A percentile compares a stretch with the other conserved stretches of the same genome.
Evolutionary conservation across 2,329 filamentous ascomycete species (phyloP).

Genomic region (Nemania bipapillata): DNA sequence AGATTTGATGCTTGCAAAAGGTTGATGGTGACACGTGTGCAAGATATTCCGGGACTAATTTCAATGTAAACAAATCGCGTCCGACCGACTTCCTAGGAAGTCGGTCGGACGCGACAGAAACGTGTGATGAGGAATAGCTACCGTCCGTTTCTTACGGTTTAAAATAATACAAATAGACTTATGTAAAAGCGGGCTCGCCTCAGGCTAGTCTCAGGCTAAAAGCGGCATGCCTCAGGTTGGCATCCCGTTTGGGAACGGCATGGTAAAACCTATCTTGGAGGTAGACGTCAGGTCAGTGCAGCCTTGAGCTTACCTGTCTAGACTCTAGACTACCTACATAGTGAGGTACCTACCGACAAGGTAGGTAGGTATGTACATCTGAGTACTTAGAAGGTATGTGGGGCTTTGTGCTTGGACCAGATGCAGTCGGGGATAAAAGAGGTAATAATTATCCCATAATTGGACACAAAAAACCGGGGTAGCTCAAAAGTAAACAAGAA

Average conservation of each 20-base stretch:
- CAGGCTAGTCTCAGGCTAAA: not conserved
- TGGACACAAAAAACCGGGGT: slow-evolving; percentile 18
- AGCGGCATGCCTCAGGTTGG: slow-evolving; percentile 3
- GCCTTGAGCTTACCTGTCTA: slow-evolving; percentile 40
- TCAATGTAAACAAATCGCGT: not conserved
- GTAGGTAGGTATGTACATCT: not conserved
- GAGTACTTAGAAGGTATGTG: not conserved
- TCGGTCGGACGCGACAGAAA: not conserved
- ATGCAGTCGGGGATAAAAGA: not conserved
- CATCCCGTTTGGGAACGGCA: not conserved
- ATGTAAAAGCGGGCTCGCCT: not conserved
- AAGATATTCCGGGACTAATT: not conserved
- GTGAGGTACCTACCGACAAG: not conserved
- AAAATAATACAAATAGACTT: slow-evolving; percentile 4
- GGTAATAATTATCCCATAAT: not conserved
- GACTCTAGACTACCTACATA: too few species aligned
- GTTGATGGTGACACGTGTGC: not conserved
- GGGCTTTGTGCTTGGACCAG: slow-evolving; percentile 28
- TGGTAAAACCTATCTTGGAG: slow-evolving; percentile 1
- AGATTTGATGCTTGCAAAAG: too few species aligned
- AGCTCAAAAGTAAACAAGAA: slow-evolving; percentile 41
- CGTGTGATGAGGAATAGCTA: not conserved
- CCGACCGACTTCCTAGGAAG: not conserved
- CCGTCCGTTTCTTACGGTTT: slow-evolving; percentile 5
- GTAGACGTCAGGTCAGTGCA: slow-evolving; percentile 48